Percentiles rank a stretch among this genome's conserved stretches.
Evolutionary conservation across 306 rosid genomes (phyloP).

Genomic region (Fagus sylvatica): DNA sequence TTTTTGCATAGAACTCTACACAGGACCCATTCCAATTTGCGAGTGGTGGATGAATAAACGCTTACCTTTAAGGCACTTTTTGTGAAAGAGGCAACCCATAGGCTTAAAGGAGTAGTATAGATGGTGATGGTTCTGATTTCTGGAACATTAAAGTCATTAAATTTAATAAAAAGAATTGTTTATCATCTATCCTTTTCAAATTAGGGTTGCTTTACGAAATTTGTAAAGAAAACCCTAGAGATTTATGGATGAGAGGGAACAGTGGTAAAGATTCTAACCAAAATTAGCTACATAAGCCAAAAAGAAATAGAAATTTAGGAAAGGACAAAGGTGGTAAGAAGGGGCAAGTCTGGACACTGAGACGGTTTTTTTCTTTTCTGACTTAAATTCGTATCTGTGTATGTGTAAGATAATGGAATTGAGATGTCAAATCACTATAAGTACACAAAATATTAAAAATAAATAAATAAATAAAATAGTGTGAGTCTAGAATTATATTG

Average conservation of each 20-base stretch:
- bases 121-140: constrained; percentile 58
- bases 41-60: constrained; percentile 35
- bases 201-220: constrained; percentile 21
- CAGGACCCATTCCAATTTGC: constrained; percentile 41
- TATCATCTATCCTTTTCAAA: constrained; percentile 45
- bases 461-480: not conserved
- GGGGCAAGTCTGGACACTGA: constrained; percentile 56
- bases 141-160: constrained; percentile 11
- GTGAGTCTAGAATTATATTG: not conserved
- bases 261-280: constrained; percentile 53
- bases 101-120: constrained; percentile 41
- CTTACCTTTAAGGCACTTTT: constrained; percentile 33
- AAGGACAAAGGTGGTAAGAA: constrained; percentile 86
- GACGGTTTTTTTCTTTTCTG: constrained; percentile 65
- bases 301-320: constrained; percentile 56
- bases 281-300: constrained; percentile 49
- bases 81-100: constrained; percentile 56
- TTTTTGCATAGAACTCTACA: constrained; percentile 30
- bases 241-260: constrained; percentile 23
- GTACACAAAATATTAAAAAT: constrained; percentile 11
- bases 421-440: constrained; percentile 91
- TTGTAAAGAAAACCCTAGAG: constrained; percentile 34
- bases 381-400: constrained; percentile 79
- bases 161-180: constrained; percentile 17
- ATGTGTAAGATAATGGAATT: constrained; percentile 64